Evolutionary conservation across 768 basidiomycete species (phyloP).

Genomic region (Hygrocybe punicea): DNA sequence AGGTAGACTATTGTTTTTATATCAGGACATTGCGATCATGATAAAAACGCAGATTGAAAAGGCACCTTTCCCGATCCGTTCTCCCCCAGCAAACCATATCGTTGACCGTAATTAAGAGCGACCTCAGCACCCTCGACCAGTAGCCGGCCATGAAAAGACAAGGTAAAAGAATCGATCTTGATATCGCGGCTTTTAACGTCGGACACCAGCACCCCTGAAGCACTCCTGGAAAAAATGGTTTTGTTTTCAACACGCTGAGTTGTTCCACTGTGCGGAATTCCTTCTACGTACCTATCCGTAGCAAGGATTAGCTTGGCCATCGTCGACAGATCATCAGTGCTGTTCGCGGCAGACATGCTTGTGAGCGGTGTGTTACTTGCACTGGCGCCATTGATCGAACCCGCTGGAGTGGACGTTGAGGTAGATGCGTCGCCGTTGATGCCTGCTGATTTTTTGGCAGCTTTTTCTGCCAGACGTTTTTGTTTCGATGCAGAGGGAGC

Average conservation of each 20-base stretch:
- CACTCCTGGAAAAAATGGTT: constrained; percentile 61
- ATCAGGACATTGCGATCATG: not conserved
- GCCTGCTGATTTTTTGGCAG: constrained; percentile 66
- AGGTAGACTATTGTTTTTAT: constrained; percentile 67
- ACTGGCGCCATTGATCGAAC: constrained; percentile 60
- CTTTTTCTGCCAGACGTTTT: constrained; percentile 94
- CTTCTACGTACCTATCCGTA: constrained; percentile 68
- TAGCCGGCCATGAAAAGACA: constrained; percentile 95
- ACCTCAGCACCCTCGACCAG: constrained; percentile 70
- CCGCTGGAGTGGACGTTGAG: constrained; percentile 50
- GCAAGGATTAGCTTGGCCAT: constrained; percentile 91
- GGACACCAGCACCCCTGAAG: constrained; percentile 88
- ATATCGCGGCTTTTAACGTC: constrained; percentile 92
- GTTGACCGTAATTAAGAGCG: constrained; percentile 82
- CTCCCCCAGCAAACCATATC: constrained; percentile 94
- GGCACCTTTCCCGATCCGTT: constrained; percentile 98
- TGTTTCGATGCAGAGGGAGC: constrained; percentile 82
- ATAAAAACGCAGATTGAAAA: constrained; percentile 4
- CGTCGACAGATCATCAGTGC: constrained; percentile 71
- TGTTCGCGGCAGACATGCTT: constrained; percentile 72
- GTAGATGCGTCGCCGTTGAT: constrained; percentile 45
- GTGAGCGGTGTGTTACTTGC: constrained; percentile 77
- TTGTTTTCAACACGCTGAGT: not conserved
- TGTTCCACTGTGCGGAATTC: constrained; percentile 11
- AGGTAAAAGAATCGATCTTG: constrained; percentile 93